Conservation (phyloP, 208 protist species). For the Porcisia deanei region DNA sequence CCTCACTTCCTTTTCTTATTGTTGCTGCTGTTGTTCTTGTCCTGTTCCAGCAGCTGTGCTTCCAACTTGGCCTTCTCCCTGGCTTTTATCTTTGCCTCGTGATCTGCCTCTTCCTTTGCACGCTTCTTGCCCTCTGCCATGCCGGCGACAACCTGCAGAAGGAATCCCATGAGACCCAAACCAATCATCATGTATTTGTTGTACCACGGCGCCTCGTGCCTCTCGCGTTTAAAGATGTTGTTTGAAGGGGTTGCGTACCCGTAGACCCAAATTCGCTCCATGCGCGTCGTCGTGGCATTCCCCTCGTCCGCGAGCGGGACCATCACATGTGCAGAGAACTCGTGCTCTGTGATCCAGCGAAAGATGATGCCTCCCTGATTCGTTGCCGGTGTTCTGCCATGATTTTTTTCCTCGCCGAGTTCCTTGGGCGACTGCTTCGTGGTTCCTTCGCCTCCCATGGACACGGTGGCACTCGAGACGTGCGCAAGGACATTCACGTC, state of each 20-base stretch:
- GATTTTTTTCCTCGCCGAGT: not conserved
- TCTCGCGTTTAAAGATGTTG: constrained; percentile 33
- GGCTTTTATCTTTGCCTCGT: not conserved
- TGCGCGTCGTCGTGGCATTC: not conserved
- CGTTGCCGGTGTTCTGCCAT: not conserved
- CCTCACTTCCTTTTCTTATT: constrained; percentile 26
- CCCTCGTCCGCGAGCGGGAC: constrained; percentile 16
- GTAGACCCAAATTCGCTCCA: constrained; percentile 66
- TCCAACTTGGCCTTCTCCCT: constrained; percentile 32
- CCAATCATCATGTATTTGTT: constrained; percentile 37
- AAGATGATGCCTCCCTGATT: constrained; percentile 41
- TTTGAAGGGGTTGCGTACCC: constrained; percentile 55
- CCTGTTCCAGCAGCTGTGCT: constrained; percentile 11
- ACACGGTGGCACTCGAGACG: constrained; percentile 21
- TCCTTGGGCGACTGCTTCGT: not conserved
- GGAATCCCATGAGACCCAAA: constrained; percentile 32
- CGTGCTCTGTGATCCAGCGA: constrained; percentile 66
- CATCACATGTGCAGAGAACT: constrained; percentile 49
- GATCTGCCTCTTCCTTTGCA: constrained; percentile 12
- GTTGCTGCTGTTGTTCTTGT: constrained; percentile 10
- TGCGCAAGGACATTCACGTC: constrained; percentile 38
- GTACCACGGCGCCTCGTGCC: constrained; percentile 24
- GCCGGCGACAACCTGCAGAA: constrained; percentile 49
- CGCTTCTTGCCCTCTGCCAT: constrained; percentile 40
- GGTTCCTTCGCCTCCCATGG: not conserved